Conservation (phyloP, 2,329 filamentous ascomycete genomes). For the Ascochyta clinopodiicola region DNA sequence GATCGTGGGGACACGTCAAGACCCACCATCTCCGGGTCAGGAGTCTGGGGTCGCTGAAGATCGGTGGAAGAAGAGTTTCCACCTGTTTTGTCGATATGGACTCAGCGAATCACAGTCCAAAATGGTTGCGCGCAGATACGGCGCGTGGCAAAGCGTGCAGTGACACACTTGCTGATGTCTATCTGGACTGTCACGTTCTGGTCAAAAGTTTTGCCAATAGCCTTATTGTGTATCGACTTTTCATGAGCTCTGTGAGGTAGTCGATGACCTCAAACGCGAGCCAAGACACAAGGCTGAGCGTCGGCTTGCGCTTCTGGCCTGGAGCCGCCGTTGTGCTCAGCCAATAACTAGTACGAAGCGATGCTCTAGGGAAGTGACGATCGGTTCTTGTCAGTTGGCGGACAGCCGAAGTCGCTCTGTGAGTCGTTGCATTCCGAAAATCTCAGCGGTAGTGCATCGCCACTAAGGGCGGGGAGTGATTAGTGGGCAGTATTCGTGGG, state of each 20-base stretch:
- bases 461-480: constrained; percentile 30
- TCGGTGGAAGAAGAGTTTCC: background rate
- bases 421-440: constrained; percentile 36
- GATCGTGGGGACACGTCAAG: constrained; percentile 2
- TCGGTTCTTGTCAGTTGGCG: constrained; percentile 13
- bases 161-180: constrained; percentile 6
- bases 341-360: constrained; percentile 2
- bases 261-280: constrained; percentile 6
- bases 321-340: no score
- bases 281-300: constrained; percentile 19
- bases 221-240: background rate
- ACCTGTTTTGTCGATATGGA: constrained; percentile 6
- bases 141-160: background rate
- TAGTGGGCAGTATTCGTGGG: constrained; percentile 28
- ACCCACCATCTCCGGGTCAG: constrained; percentile 7
- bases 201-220: background rate
- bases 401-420: constrained; percentile 23
- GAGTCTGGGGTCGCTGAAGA: constrained; percentile 5
- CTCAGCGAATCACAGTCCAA: constrained; percentile 1
- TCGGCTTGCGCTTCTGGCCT: no score
- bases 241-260: constrained; percentile 1
- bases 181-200: background rate
- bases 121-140: background rate
- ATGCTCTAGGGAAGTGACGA: constrained; percentile 1
- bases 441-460: constrained; percentile 30